Evolutionary conservation across 208 protist species (phyloP).

Genomic region (Blastocrithidia nonstop): DNA sequence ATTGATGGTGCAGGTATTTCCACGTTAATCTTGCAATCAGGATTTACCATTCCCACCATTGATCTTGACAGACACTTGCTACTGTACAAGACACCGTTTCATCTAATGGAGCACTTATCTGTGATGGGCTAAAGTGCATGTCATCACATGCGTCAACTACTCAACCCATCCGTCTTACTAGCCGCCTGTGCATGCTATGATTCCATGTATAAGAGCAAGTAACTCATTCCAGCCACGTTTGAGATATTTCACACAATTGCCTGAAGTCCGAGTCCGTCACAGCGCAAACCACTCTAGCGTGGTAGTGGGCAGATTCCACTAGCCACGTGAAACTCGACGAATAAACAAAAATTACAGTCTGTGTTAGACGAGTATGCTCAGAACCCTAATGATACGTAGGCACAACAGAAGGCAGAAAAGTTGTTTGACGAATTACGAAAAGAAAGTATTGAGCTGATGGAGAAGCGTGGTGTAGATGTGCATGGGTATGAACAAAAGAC

Average conservation of each 20-base stretch:
- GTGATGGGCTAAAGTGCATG: constrained; percentile 80
- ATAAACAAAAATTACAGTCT: constrained; percentile 42
- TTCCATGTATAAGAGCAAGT: constrained; percentile 72
- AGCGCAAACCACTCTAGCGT: constrained; percentile 69
- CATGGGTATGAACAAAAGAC: constrained; percentile 33
- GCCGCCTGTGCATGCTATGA: constrained; percentile 68
- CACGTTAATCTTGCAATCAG: constrained; percentile 71
- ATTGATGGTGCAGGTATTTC: constrained; percentile 70
- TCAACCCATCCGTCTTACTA: constrained; percentile 60
- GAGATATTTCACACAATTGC: constrained; percentile 84
- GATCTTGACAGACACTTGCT: constrained; percentile 83
- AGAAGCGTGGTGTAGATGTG: constrained; percentile 35
- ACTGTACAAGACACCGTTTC: constrained; percentile 79
- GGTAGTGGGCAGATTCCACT: constrained; percentile 62
- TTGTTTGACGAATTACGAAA: constrained; percentile 51
- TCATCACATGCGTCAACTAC: constrained; percentile 44
- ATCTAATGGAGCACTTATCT: constrained; percentile 80
- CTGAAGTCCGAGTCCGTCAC: constrained; percentile 75
- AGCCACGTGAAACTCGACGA: constrained; percentile 50
- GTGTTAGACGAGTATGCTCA: constrained; percentile 73
- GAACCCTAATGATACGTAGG: constrained; percentile 51
- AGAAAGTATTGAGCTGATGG: constrained; percentile 53
- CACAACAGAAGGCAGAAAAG: constrained; percentile 54
- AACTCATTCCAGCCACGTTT: constrained; percentile 79
- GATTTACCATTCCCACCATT: constrained; percentile 81